Evolutionary conservation across 106 monocot genomes (phyloP).

Genomic region (Acanthochlamys bracteata): DNA sequence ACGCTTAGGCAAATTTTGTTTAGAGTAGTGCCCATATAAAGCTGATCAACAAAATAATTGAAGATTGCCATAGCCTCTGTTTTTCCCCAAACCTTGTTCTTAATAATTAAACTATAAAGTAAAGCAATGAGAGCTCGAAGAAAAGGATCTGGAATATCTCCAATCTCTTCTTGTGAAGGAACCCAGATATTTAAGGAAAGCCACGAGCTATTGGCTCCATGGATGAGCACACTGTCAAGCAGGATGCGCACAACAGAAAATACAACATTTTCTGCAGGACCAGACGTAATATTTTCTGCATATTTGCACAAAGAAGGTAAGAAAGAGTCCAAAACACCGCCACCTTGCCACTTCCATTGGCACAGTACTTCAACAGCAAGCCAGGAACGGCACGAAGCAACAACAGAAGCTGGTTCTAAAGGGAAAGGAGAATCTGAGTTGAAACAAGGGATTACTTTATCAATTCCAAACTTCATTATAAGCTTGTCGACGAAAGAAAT

Average conservation of each 20-base stretch:
- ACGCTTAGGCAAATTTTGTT: constrained; percentile 55
- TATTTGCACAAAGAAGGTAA: constrained; percentile 50
- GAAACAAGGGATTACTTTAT: constrained; percentile 47
- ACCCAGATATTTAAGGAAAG: constrained; percentile 58
- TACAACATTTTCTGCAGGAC: constrained; percentile 14
- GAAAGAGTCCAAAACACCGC: constrained; percentile 45
- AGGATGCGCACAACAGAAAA: constrained; percentile 43
- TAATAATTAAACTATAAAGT: constrained; percentile 36
- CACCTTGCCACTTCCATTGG: constrained; percentile 72
- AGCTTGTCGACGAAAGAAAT: constrained; percentile 69
- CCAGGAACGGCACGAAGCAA: constrained; percentile 55
- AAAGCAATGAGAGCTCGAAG: constrained; percentile 66
- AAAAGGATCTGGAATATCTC: constrained; percentile 57
- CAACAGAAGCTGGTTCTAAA: constrained; percentile 7
- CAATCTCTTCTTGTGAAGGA: constrained; percentile 54
- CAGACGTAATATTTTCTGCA: constrained; percentile 24
- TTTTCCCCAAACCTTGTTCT: constrained; percentile 39
- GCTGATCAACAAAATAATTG: constrained; percentile 37
- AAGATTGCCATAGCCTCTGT: constrained; percentile 51
- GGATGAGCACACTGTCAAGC: constrained; percentile 49
- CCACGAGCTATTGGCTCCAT: constrained; percentile 24
- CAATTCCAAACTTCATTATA: constrained; percentile 48
- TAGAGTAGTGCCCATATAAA: constrained; percentile 24
- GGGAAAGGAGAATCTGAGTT: constrained; percentile 10
- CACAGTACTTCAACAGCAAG: constrained; percentile 91